Evolutionary conservation across 495 filamentous ascomycete genomes (phyloP), one percentile per base, ranked within the genome.

Genomic region (Penicillium ucsense): DNA sequence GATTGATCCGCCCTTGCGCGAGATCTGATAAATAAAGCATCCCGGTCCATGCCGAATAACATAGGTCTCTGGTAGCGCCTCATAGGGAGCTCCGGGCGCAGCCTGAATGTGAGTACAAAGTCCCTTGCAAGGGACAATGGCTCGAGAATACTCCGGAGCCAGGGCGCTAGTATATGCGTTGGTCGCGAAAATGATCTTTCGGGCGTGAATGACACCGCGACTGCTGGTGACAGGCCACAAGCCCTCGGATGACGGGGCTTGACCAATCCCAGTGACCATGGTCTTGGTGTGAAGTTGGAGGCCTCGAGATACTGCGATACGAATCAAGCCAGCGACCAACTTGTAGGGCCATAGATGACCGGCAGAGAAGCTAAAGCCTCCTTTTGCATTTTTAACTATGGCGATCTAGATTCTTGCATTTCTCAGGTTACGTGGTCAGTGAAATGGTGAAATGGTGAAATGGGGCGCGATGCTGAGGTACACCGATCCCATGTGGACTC

Each of bases 151-250:
- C 29, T 67, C 55, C 3, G 75, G 72, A 20, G 76, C 66, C 3
- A 89, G 61, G 4, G 65, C 68, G 7, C 77, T 71, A 1, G 82
- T 83, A 56, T 86, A 88, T 20, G 80, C 85, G 47, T 90, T 90
- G 6, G 84, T 88, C 8, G 85, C 84, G 42, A 87, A 60, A 7
- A 88, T 68, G 1, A 89, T 70, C 47, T 73, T 76, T 10, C 54
- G 54, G 0, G 83, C 71, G 3, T 40, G 52, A 11, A 88, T 75
- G 0, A 47, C 59, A 3, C 82, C 82, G 8, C 79, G 67, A 8
- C 61, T 43, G 1, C 83, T 87, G 55, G 64, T 77, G 80, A 27
- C 54, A 50, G 44, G 54, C 47, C 47, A 53, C 3, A 46, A 55
- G 2, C 55, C 53, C 39, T 60, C 55, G 27, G 49, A 50, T 3